Percentiles rank a stretch among this genome's conserved stretches.
phyloP scores from a whole-genome alignment of 805 yeast genomes.

The Pichia eremophila region DNA sequence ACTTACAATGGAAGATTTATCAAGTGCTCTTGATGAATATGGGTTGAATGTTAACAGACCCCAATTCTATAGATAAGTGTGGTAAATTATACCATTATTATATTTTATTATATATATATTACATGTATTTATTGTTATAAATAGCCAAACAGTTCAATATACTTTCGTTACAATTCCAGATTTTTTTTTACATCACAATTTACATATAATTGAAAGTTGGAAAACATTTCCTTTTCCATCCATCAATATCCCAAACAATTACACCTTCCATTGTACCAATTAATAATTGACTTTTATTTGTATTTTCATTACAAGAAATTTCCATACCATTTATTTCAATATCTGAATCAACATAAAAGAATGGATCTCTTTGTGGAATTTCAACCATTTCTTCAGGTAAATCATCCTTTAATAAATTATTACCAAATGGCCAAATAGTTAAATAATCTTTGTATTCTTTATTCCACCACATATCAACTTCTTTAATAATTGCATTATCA shows the following conservation, averaged over 20 bases:
- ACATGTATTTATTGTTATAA: not conserved
- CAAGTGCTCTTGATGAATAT: constrained; percentile 88
- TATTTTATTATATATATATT: constrained; percentile 2
- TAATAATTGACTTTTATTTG: constrained; percentile 32
- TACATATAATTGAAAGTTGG: constrained; percentile 29
- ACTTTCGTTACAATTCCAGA: too few species aligned
- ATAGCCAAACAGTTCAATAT: too few species aligned
- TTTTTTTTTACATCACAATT: too few species aligned
- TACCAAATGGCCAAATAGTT: constrained; percentile 5
- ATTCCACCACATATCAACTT: not conserved
- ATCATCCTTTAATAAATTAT: not conserved
- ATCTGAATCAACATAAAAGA: constrained; percentile 19
- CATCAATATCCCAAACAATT: constrained; percentile 59
- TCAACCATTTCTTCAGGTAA: not conserved
- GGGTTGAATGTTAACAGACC: constrained; percentile 77
- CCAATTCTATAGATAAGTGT: constrained; percentile 71
- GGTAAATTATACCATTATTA: too few species aligned
- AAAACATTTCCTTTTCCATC: constrained; percentile 52
- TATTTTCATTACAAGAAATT: constrained; percentile 38
- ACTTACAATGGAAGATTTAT: constrained; percentile 84
- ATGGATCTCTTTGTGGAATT: constrained; percentile 13
- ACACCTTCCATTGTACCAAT: constrained; percentile 64
- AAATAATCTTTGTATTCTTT: not conserved
- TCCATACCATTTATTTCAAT: constrained; percentile 53
- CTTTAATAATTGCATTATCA: not conserved